A percentile compares a stretch with the other conserved stretches of the same genome.
These are phyloP conservation scores for Penicillium sp. DNA, from an alignment of 2,329 filamentous ascomycete genomes.

Conservation along the genomic window DNA sequence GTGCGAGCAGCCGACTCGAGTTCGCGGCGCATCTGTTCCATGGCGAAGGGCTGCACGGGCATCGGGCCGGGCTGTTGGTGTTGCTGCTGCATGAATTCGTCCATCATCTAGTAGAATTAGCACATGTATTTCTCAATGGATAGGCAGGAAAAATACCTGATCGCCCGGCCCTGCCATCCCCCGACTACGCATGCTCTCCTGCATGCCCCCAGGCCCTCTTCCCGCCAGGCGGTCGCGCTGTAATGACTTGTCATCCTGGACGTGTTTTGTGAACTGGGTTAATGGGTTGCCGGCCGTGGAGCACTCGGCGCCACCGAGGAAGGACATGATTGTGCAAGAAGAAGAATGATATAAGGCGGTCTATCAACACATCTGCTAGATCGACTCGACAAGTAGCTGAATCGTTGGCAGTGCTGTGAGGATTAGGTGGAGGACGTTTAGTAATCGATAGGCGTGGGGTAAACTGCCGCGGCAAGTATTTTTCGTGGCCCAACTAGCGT, in stretches of 20 bases:
- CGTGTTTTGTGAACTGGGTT: slow-evolving; percentile 95
- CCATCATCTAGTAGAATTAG: slow-evolving; percentile 67
- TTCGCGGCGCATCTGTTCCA: slow-evolving; percentile 64
- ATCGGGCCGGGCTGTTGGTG: slow-evolving; percentile 51
- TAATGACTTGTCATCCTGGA: slow-evolving; percentile 90
- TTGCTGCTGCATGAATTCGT: slow-evolving; percentile 80
- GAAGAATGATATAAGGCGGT: neutral
- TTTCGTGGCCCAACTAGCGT: neutral
- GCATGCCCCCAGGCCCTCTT: slow-evolving; percentile 63
- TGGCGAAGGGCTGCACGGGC: slow-evolving; percentile 57
- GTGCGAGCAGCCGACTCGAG: slow-evolving; percentile 53
- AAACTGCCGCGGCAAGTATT: neutral
- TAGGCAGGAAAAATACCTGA: slow-evolving; percentile 48
- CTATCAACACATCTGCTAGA: neutral
- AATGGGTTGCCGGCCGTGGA: slow-evolving; percentile 94
- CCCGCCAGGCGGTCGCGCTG: slow-evolving; percentile 86
- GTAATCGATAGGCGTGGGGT: neutral
- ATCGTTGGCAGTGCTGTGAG: neutral
- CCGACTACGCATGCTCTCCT: slow-evolving; percentile 73
- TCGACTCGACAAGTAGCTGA: neutral
- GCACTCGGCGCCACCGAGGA: slow-evolving; percentile 92
- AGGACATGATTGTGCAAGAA: slow-evolving; percentile 66
- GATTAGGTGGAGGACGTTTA: neutral
- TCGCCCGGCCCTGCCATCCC: slow-evolving; percentile 68
- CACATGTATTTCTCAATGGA: neutral